Conservation (phyloP, 1,284 basidiomycete species). For the Trichosporon sp. region DNA sequence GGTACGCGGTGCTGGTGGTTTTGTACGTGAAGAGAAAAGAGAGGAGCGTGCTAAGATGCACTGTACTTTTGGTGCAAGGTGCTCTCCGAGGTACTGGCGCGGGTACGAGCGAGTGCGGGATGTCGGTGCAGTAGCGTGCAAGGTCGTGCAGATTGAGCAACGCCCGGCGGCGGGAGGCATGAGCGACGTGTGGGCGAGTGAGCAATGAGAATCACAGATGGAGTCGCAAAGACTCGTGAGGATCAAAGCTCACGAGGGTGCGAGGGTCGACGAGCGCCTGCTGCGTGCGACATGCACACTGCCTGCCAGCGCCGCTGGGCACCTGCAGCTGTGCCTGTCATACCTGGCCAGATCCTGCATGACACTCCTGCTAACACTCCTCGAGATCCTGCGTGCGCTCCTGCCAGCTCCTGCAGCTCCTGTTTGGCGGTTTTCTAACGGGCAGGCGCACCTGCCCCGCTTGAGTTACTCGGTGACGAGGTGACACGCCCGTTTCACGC, state of each 20-base stretch:
- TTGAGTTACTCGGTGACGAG: neutral
- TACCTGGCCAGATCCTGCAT: neutral
- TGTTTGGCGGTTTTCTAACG: neutral
- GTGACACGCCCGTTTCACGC: neutral
- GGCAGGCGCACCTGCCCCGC: neutral
- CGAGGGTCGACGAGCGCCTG: neutral
- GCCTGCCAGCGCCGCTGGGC: neutral
- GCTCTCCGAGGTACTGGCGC: neutral
- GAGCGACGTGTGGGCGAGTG: neutral
- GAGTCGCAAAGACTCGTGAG: neutral
- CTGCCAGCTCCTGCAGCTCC: neutral
- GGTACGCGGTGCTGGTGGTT: neutral
- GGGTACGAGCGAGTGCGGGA: neutral
- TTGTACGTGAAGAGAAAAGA: conserved; percentile 3
- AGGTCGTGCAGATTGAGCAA: neutral
- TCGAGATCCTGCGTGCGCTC: neutral
- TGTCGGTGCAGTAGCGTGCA: neutral
- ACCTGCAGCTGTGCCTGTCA: neutral
- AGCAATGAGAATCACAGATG: neutral
- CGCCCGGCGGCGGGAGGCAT: neutral
- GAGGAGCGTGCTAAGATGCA: neutral
- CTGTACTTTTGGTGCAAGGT: neutral
- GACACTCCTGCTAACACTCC: neutral
- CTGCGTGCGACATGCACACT: neutral
- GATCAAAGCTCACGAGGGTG: neutral